Conservation (phyloP, 495 filamentous ascomycete genomes). For the Xylaria flabelliformis region DNA sequence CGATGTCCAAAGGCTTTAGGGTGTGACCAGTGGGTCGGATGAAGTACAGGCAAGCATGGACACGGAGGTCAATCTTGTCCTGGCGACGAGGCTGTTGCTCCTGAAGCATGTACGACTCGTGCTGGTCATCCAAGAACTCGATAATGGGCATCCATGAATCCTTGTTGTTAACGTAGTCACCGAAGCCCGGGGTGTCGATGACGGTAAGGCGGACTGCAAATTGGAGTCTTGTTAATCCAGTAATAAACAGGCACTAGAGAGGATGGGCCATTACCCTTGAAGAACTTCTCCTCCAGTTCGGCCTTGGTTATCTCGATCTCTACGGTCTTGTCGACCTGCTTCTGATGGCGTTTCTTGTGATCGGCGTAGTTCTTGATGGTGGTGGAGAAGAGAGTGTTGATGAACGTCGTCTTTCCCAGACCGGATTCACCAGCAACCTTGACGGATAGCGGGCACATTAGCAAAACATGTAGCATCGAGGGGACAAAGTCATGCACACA, state of each 20-base stretch:
- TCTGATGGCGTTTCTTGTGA: conserved; percentile 96
- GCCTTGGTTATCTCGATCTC: conserved; percentile 99
- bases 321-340: conserved; percentile 98
- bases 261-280: conserved; percentile 76
- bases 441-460: conserved; percentile 39
- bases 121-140: conserved; percentile 99
- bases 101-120: conserved; percentile 99
- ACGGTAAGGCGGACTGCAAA: conserved; percentile 90
- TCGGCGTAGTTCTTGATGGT: conserved; percentile 99
- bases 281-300: conserved; percentile 99
- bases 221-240: conserved; percentile 26
- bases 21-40: conserved; percentile 98
- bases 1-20: conserved; percentile 97
- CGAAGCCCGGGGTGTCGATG: conserved; percentile 98
- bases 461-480: conserved; percentile 26
- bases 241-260: not conserved
- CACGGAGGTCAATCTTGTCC: conserved; percentile 99
- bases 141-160: conserved; percentile 99
- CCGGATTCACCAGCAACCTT: conserved; percentile 98
- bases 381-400: conserved; percentile 99
- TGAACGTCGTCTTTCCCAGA: conserved; percentile 98
- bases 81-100: conserved; percentile 97
- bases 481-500: conserved; percentile 46
- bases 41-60: conserved; percentile 98
- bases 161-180: conserved; percentile 99